Base-by-base conservation (phyloP, 257 asterid species). In the Leonotis leonurus region DNA sequence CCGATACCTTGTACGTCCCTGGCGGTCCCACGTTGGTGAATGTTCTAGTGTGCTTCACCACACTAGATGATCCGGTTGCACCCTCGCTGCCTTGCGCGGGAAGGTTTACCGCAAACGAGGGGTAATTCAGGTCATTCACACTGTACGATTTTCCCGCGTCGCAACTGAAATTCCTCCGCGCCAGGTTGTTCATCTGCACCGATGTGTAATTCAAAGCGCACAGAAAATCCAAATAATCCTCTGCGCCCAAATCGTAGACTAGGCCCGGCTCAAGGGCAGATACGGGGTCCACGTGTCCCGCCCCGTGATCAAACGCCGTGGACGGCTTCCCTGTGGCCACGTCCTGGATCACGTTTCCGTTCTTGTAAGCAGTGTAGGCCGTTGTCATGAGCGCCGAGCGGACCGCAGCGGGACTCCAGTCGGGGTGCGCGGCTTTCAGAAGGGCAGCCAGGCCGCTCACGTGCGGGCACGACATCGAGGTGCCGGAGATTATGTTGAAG, bases 201-300 rank as follows among this genome's bases (percentile, higher is more conserved):
- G 80, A 11, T 3, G 90, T 79, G 75, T 89, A 89, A 32, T 85
- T 85, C 40, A 87, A 60, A 9, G 99, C 96, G 51, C 99, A 93
- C 2, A 93, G 62, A 76, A 87, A 93, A 46, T 77, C 46, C 18
- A 93, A 64, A 41, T 89, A 89, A 49, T 87, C 96, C 0, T 61
- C 74, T 0, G 77, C 60, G 3, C 16, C 71, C 39, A 89, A 12
- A 55, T 93, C 97, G 77, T 93, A 93, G 26, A 93, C 81, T 0
- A 93, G 82, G 2, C 97, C 99, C 0, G 99, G 99, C 57, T 89
- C 51, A 17, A 83, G 77, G 24, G 99, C 99, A 0, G 99, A 53
- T 2, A 83, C 77, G 18, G 99, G 99, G 73, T 93, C 85, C 75
- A 89, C 99, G 72, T 93, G 95, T 20, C 97, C 97, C 0, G 99